Percentiles rank a stretch among this genome's conserved stretches.
Evolutionary conservation across 192 early-diverging fungal genomes (phyloP).

Genomic region (Coemansia sp.): DNA sequence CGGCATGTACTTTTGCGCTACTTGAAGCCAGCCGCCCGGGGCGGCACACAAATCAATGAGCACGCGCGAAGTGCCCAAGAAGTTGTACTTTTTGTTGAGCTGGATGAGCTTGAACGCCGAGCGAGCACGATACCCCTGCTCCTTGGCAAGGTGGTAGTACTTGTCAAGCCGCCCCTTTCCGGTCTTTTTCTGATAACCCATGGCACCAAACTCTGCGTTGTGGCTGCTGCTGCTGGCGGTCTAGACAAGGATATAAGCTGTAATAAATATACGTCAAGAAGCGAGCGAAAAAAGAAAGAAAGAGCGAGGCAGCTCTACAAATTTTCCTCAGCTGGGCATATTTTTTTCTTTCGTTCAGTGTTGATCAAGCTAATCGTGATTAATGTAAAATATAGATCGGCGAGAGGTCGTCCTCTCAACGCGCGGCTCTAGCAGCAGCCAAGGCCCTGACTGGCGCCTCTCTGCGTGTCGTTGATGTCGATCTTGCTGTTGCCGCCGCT

Average conservation of each 20-base stretch:
- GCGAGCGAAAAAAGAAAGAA: background rate
- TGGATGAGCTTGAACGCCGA: slow-evolving; percentile 99
- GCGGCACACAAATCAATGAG: slow-evolving; percentile 98
- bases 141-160: slow-evolving; percentile 99
- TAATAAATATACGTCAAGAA: background rate
- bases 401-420: too few relatives aligned
- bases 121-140: slow-evolving; percentile 98
- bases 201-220: slow-evolving; percentile 5
- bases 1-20: slow-evolving; percentile 99
- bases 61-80: slow-evolving; percentile 84
- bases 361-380: too few relatives aligned
- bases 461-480: slow-evolving; percentile 49
- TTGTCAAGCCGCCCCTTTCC: slow-evolving; percentile 97
- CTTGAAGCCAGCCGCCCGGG: slow-evolving; percentile 98
- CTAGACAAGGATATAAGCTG: background rate
- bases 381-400: too few relatives aligned
- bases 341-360: background rate
- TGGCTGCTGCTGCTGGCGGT: background rate
- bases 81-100: slow-evolving; percentile 99
- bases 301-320: background rate
- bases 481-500: slow-evolving; percentile 26
- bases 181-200: slow-evolving; percentile 66
- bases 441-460: slow-evolving; percentile 23
- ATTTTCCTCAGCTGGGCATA: too few relatives aligned
- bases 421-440: slow-evolving; percentile 37